These are phyloP conservation scores for Penicillium soppii DNA, from an alignment of 495 filamentous ascomycete species.

Conservation along the genomic window DNA sequence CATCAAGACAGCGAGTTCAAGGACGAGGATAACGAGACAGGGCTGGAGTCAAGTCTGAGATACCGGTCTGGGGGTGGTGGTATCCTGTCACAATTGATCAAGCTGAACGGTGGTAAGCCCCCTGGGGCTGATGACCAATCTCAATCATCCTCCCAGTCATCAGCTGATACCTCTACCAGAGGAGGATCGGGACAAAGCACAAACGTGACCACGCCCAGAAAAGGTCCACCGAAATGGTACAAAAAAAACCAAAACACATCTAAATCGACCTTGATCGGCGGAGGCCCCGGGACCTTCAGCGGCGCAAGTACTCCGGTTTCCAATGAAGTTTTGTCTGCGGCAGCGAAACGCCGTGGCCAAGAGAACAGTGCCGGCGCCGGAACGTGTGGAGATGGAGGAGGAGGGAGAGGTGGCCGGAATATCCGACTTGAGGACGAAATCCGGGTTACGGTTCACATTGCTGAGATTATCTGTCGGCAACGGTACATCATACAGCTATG, in stretches of 20 bases:
- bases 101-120: conserved; percentile 14
- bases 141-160: conserved; percentile 15
- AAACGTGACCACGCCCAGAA: conserved; percentile 21
- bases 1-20: conserved; percentile 10
- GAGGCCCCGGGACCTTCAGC: conserved; percentile 16
- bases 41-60: conserved; percentile 14
- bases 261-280: conserved; percentile 23
- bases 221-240: conserved; percentile 35
- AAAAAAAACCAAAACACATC: conserved; percentile 31
- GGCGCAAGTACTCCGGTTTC: conserved; percentile 33
- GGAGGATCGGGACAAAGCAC: conserved; percentile 1
- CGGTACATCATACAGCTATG: conserved; percentile 83
- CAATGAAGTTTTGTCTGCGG: conserved; percentile 28
- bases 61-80: conserved; percentile 32
- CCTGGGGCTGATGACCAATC: conserved; percentile 1
- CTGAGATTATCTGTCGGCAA: conserved; percentile 76
- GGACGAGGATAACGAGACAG: conserved; percentile 12
- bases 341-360: conserved; percentile 29
- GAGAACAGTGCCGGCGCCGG: background rate
- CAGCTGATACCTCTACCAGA: background rate
- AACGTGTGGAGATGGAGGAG: conserved; percentile 4
- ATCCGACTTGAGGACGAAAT: conserved; percentile 55
- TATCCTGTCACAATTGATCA: conserved; percentile 35
- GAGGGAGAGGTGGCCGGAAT: conserved; percentile 1
- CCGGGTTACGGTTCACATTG: conserved; percentile 80